phyloP scores from a whole-genome alignment of 2,329 filamentous ascomycete genomes.

The Alternaria brassicicola region DNA sequence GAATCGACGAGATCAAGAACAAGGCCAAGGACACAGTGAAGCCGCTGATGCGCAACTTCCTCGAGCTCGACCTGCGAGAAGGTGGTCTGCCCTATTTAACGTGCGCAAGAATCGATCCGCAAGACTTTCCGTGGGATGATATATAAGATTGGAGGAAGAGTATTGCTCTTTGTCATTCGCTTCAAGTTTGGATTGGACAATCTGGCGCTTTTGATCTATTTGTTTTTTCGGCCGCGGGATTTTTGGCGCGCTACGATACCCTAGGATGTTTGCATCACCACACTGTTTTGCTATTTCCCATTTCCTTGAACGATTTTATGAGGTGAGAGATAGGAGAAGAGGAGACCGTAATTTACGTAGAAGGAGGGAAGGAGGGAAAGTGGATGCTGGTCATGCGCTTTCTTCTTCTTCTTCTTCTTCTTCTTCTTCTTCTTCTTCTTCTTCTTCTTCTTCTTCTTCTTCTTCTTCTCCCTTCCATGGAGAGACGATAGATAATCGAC shows the following conservation, averaged over 20 bases:
- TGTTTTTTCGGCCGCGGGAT: background rate
- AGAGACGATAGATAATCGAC: background rate
- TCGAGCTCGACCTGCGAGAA: conserved; percentile 76
- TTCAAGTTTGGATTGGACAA: background rate
- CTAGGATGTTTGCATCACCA: conserved; percentile 6
- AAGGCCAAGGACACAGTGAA: conserved; percentile 82
- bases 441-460: background rate
- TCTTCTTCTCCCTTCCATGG: background rate
- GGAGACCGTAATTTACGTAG: background rate
- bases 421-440: too few relatives aligned
- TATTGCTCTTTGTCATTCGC: too few relatives aligned
- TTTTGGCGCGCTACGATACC: conserved; percentile 26
- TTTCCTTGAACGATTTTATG: conserved; percentile 8
- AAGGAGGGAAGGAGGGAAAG: background rate
- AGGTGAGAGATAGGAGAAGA: background rate
- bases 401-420: background rate
- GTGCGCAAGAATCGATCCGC: conserved; percentile 66
- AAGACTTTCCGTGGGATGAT: conserved; percentile 67
- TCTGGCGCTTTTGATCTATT: conserved; percentile 12
- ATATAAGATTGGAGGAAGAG: conserved; percentile 1
- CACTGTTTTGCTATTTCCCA: background rate
- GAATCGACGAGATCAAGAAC: conserved; percentile 86
- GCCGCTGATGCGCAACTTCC: conserved; percentile 82
- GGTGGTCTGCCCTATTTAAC: conserved; percentile 66
- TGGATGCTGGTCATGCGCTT: conserved; percentile 3